phyloP scores from a whole-genome alignment of 2,329 filamentous ascomycete genomes.

The Purpureocillium lavendulum region DNA sequence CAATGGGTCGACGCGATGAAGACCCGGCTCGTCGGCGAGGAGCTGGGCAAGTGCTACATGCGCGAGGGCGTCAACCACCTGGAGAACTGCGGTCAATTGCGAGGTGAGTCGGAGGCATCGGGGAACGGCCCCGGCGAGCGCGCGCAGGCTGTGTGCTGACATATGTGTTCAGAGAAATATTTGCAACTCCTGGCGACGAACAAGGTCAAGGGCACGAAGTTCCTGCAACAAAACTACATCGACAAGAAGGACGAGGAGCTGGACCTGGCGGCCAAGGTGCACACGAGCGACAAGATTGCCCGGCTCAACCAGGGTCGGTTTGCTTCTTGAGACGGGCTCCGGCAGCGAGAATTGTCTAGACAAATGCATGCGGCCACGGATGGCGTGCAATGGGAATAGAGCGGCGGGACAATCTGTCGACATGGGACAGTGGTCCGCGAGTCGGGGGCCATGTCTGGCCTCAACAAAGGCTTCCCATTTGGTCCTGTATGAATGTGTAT shows the following conservation, averaged over 20 bases:
- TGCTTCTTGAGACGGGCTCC: slow-evolving; percentile 14
- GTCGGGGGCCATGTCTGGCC: background rate
- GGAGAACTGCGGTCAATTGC: slow-evolving; percentile 74
- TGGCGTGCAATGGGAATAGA: background rate
- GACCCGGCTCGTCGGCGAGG: slow-evolving; percentile 72
- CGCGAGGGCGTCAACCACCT: slow-evolving; percentile 79
- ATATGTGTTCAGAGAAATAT: slow-evolving; percentile 57
- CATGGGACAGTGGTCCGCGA: too few relatives aligned
- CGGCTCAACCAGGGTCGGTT: slow-evolving; percentile 27
- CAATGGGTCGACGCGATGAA: slow-evolving; percentile 90
- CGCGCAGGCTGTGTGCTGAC: slow-evolving; percentile 3
- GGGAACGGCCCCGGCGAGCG: too few relatives aligned
- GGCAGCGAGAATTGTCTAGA: background rate
- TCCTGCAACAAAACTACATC: slow-evolving; percentile 71
- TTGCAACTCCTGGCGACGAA: slow-evolving; percentile 68
- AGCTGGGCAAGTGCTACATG: slow-evolving; percentile 80
- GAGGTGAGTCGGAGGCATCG: slow-evolving; percentile 47
- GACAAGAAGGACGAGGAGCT: slow-evolving; percentile 38
- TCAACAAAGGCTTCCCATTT: background rate
- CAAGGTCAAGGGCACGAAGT: slow-evolving; percentile 71
- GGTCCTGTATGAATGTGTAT: slow-evolving; percentile 24
- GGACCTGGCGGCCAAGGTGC: slow-evolving; percentile 28
- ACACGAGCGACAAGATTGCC: slow-evolving; percentile 29
- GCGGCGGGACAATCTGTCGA: too few relatives aligned
- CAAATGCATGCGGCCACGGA: background rate